phyloP scores from a whole-genome alignment of 179 eudicot genomes.

The Corrigiola litoralis region DNA sequence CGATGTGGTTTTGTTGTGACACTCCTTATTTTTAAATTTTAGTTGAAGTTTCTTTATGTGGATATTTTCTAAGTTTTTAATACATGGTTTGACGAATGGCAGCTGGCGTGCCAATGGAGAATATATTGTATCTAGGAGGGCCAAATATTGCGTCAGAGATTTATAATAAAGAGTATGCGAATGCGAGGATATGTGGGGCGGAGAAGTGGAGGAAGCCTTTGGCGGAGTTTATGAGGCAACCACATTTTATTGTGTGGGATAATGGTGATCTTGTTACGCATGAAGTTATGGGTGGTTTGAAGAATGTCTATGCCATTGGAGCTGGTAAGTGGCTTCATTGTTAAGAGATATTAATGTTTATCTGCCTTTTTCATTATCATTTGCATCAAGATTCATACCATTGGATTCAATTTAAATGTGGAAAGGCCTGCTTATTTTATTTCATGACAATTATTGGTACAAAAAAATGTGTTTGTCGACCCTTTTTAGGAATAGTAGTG shows the following conservation, averaged over 20 bases:
- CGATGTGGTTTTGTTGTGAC: no score
- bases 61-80: no score
- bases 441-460: no score
- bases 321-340: constrained; percentile 50
- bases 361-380: background rate
- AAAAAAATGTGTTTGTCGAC: no score
- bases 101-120: constrained; percentile 86
- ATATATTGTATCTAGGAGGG: constrained; percentile 88
- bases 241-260: constrained; percentile 90
- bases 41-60: background rate
- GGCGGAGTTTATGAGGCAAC: constrained; percentile 82
- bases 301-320: constrained; percentile 94
- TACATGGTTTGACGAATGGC: constrained; percentile 13
- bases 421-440: no score
- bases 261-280: constrained; percentile 91
- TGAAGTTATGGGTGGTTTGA: constrained; percentile 96
- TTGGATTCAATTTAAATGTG: no score
- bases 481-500: no score
- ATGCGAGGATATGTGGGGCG: constrained; percentile 88
- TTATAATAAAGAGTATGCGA: constrained; percentile 88
- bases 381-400: background rate
- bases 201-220: constrained; percentile 88
- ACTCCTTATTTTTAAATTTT: no score
- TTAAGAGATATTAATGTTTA: background rate
- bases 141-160: constrained; percentile 94